Evolutionary conservation across 768 basidiomycete species (phyloP).

Genomic region (Guyanaporus albipodus): DNA sequence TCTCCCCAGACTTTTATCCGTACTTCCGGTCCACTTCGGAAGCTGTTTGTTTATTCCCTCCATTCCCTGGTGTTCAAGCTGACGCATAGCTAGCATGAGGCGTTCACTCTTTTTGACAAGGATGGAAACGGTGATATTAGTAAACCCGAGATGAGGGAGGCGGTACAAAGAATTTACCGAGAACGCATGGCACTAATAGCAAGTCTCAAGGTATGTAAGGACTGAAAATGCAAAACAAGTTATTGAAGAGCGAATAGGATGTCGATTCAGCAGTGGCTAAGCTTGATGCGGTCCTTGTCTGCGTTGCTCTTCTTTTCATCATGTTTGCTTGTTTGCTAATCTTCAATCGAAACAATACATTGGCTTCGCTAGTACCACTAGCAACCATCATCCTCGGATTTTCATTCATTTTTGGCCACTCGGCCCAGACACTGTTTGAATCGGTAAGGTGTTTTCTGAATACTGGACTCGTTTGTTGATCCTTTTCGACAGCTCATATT

Average conservation of each 20-base stretch:
- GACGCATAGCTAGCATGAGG: constrained; percentile 48
- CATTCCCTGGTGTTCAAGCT: background rate
- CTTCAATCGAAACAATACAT: constrained; percentile 62
- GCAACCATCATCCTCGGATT: constrained; percentile 80
- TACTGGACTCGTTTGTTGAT: background rate
- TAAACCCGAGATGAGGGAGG: constrained; percentile 77
- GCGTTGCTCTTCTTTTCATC: constrained; percentile 51
- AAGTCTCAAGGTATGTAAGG: constrained; percentile 55
- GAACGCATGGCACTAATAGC: constrained; percentile 71
- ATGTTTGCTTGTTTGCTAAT: constrained; percentile 72
- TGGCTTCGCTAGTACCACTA: constrained; percentile 72
- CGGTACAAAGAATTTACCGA: constrained; percentile 74
- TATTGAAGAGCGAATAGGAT: constrained; percentile 57
- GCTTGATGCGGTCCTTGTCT: constrained; percentile 69
- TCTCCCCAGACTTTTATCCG: constrained; percentile 63
- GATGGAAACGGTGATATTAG: constrained; percentile 81
- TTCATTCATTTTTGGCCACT: constrained; percentile 82
- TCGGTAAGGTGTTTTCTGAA: constrained; percentile 43
- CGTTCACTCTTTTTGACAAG: constrained; percentile 71
- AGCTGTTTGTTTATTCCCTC: constrained; percentile 42
- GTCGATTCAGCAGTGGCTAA: constrained; percentile 71
- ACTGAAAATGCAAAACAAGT: background rate
- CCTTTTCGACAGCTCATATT: constrained; percentile 59
- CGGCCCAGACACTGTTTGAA: constrained; percentile 75
- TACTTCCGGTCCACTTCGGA: constrained; percentile 72